A percentile compares a stretch with the other conserved stretches of the same genome.
Evolutionary conservation across 257 asterid genomes (phyloP).

Genomic region (Verbena officinalis): DNA sequence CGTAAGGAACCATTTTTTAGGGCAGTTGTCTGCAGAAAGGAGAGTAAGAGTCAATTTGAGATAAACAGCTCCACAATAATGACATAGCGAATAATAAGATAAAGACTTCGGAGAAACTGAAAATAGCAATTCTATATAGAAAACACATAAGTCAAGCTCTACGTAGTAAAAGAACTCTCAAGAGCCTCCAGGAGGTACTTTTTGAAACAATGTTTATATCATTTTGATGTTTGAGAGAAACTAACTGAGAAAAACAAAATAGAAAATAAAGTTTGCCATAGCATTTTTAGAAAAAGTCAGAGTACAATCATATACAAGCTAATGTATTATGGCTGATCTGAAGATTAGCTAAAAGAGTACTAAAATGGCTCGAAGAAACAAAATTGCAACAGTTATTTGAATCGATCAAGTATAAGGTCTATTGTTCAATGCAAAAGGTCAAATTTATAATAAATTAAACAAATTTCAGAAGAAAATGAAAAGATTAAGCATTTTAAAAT

Average conservation of each 20-base stretch:
- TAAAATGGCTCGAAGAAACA: neutral
- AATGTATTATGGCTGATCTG: neutral
- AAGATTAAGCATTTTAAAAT: neutral
- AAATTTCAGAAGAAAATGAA: neutral
- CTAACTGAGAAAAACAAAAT: neutral
- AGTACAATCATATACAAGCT: neutral
- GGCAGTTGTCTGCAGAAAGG: slow-evolving; percentile 74
- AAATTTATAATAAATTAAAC: neutral
- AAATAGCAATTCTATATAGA: neutral
- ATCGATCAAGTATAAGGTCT: neutral
- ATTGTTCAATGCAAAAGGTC: slow-evolving; percentile 11
- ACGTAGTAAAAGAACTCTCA: neutral
- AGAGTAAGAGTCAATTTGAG: slow-evolving; percentile 30
- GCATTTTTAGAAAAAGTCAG: neutral
- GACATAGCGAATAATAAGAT: slow-evolving; percentile 15
- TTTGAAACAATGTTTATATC: neutral
- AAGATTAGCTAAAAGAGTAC: neutral
- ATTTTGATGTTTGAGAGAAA: slow-evolving; percentile 8
- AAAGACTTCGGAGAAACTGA: slow-evolving; percentile 1
- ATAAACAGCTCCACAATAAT: slow-evolving; percentile 22
- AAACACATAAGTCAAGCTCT: neutral
- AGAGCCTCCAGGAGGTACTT: neutral
- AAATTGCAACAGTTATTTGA: neutral
- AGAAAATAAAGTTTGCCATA: neutral
- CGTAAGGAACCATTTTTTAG: slow-evolving; percentile 80